phyloP scores from a whole-genome alignment of 768 basidiomycete species.

The Boletales sp. region DNA sequence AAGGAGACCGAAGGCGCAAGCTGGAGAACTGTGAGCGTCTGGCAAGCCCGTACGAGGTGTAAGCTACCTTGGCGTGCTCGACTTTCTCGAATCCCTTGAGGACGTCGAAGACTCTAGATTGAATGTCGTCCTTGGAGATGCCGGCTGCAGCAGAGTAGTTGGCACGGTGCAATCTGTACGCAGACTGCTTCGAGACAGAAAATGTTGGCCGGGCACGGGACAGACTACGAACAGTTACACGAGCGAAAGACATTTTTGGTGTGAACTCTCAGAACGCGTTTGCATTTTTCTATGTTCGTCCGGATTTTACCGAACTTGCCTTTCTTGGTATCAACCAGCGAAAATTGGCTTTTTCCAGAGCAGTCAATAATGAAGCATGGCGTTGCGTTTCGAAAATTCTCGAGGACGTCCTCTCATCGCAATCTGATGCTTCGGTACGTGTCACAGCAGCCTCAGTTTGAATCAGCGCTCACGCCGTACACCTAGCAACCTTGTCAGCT shows the following conservation, averaged over 20 bases:
- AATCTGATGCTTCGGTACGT: conserved; percentile 87
- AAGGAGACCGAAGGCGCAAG: conserved; percentile 53
- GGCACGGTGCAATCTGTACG: conserved; percentile 28
- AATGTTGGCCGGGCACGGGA: conserved; percentile 27
- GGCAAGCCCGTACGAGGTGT: not conserved
- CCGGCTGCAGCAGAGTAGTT: conserved; percentile 28
- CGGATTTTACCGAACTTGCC: conserved; percentile 25
- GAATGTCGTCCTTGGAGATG: conserved; percentile 21
- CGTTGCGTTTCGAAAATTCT: conserved; percentile 87
- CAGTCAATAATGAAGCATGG: conserved; percentile 82
- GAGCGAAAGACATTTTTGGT: conserved; percentile 33
- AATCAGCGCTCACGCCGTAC: conserved; percentile 6
- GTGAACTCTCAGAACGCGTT: conserved; percentile 13
- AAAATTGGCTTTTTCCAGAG: no score
- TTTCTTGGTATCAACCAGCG: no score
- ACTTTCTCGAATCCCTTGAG: conserved; percentile 32
- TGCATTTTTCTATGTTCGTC: conserved; percentile 1
- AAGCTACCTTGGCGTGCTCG: conserved; percentile 24
- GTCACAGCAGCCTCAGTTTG: not conserved
- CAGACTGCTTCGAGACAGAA: conserved; percentile 26
- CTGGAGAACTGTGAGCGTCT: conserved; percentile 41
- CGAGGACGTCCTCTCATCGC: conserved; percentile 87
- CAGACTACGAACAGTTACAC: conserved; percentile 30
- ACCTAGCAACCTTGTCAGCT: conserved; percentile 86
- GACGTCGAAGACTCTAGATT: conserved; percentile 24